A percentile compares a stretch with the other conserved stretches of the same genome.
Evolutionary conservation across 1,139 yeast species (phyloP).

Genomic region (Taphrina communis): DNA sequence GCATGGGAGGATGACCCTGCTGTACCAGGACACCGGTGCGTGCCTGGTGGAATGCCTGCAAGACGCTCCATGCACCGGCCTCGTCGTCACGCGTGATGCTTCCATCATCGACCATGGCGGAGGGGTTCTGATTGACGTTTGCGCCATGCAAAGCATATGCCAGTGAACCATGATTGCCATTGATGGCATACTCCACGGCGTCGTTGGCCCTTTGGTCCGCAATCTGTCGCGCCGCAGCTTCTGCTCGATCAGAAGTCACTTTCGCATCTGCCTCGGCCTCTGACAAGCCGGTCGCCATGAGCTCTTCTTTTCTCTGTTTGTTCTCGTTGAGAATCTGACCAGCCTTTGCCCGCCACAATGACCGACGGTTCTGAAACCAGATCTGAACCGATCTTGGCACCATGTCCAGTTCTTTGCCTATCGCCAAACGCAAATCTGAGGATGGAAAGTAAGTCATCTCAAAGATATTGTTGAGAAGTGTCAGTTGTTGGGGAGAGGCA

Average conservation of each 20-base stretch:
- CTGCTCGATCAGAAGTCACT: slow-evolving; percentile 18
- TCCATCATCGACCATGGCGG: slow-evolving; percentile 18
- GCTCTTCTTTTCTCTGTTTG: slow-evolving; percentile 16
- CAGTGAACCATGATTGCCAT: slow-evolving; percentile 21
- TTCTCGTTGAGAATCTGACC: slow-evolving; percentile 24
- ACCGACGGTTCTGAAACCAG: slow-evolving; percentile 53
- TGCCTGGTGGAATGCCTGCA: slow-evolving; percentile 28
- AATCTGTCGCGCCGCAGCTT: slow-evolving; percentile 22
- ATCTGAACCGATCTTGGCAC: slow-evolving; percentile 54
- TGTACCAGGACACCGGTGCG: slow-evolving; percentile 23
- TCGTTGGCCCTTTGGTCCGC: slow-evolving; percentile 30
- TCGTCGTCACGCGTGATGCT: slow-evolving; percentile 30
- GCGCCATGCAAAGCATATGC: slow-evolving; percentile 29
- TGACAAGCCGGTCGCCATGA: slow-evolving; percentile 19
- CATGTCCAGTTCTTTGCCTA: slow-evolving; percentile 53
- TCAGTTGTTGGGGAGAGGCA: slow-evolving; percentile 52
- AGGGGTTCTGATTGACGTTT: background rate
- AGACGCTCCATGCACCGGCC: slow-evolving; percentile 34
- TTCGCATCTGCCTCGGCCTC: slow-evolving; percentile 22
- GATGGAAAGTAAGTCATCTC: slow-evolving; percentile 53
- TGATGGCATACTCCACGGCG: slow-evolving; percentile 31
- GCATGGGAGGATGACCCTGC: slow-evolving; percentile 27
- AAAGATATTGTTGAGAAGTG: slow-evolving; percentile 51
- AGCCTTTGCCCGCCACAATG: slow-evolving; percentile 25
- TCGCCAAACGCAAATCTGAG: slow-evolving; percentile 50